Percentiles rank a stretch among this genome's conserved stretches.
Evolutionary conservation across 2,329 filamentous ascomycete species (phyloP).

Genomic region (Aspergillus fumigatus): DNA sequence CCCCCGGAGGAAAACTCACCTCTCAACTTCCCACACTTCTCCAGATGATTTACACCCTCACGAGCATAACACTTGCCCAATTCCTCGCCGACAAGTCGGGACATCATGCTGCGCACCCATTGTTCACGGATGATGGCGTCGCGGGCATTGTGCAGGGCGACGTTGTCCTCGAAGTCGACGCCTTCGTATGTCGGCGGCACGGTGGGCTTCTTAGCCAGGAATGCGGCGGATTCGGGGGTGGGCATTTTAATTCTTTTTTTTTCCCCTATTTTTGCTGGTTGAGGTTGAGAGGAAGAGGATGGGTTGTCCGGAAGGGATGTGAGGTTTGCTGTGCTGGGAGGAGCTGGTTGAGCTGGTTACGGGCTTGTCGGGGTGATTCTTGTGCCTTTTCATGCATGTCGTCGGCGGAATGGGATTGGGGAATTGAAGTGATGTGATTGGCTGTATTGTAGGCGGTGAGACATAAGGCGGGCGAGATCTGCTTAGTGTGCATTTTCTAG

Average conservation of each 20-base stretch:
- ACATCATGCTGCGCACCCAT: slow-evolving; percentile 67
- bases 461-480: not conserved
- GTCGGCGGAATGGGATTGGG: slow-evolving; percentile 8
- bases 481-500: not conserved
- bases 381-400: slow-evolving; percentile 10
- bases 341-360: slow-evolving; percentile 12
- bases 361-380: slow-evolving; percentile 16
- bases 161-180: slow-evolving; percentile 63
- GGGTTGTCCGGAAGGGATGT: slow-evolving; percentile 4
- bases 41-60: slow-evolving; percentile 63
- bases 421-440: slow-evolving; percentile 28
- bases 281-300: not conserved
- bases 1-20: slow-evolving; percentile 41
- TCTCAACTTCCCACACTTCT: slow-evolving; percentile 63
- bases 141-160: slow-evolving; percentile 59
- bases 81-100: slow-evolving; percentile 60
- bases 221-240: slow-evolving; percentile 59
- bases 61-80: slow-evolving; percentile 63
- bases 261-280: not conserved
- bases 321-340: slow-evolving; percentile 2
- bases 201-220: slow-evolving; percentile 62
- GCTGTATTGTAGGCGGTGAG: slow-evolving; percentile 20
- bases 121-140: slow-evolving; percentile 64
- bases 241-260: slow-evolving; percentile 47
- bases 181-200: slow-evolving; percentile 63